A percentile compares a stretch with the other conserved stretches of the same genome.
Conservation (phyloP, 2,329 filamentous ascomycete species). For the Trematosphaeria pertusa region DNA sequence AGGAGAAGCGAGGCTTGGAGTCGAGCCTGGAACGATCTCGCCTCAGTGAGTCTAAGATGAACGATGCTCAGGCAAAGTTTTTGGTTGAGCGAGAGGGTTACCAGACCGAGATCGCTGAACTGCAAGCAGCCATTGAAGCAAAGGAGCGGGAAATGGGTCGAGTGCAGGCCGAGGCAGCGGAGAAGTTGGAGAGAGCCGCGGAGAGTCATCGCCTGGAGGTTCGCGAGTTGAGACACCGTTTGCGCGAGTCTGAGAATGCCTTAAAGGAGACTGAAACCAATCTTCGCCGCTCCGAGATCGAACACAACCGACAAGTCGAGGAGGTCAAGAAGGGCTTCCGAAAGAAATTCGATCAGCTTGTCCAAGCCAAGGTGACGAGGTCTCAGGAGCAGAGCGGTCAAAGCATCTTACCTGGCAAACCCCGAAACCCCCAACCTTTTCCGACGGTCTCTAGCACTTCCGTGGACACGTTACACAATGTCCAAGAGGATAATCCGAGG, state of each 20-base stretch:
- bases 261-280: constrained; percentile 24
- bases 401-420: no score
- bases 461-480: not conserved
- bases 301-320: constrained; percentile 21
- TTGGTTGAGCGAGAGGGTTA: constrained; percentile 16
- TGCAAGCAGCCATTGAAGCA: constrained; percentile 10
- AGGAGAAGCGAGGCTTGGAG: constrained; percentile 20
- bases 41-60: constrained; percentile 12
- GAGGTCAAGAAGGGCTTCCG: constrained; percentile 17
- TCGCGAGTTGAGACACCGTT: constrained; percentile 12
- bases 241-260: constrained; percentile 17
- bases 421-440: not conserved
- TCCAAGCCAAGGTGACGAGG: constrained; percentile 5
- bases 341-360: constrained; percentile 10
- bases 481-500: constrained; percentile 9
- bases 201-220: constrained; percentile 14
- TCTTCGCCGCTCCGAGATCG: constrained; percentile 13
- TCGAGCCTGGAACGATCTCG: constrained; percentile 15
- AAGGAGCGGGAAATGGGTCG: constrained; percentile 14
- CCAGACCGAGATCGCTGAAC: constrained; percentile 14
- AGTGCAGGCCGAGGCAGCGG: constrained; percentile 1
- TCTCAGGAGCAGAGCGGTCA: not conserved
- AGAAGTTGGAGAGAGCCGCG: constrained; percentile 5
- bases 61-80: constrained; percentile 12
- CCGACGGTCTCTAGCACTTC: no score